Percentiles rank a stretch among this genome's conserved stretches.
These are phyloP conservation scores for Albugo laibachii DNA, from an alignment of 352 stramenopile species.

Conservation along the genomic window DNA sequence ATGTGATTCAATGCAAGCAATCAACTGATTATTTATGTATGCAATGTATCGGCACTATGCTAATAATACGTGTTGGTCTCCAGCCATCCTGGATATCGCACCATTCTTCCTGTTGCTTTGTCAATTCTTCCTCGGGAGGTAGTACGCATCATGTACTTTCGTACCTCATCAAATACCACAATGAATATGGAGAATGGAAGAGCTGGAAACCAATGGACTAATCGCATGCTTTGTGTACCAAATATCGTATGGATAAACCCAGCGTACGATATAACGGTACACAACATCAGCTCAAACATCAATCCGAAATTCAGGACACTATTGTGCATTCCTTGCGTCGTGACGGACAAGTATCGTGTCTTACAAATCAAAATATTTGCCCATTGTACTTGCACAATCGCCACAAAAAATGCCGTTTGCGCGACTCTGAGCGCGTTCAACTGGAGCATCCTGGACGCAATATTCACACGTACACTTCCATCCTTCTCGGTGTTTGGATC, in stretches of 20 bases:
- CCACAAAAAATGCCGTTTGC: slow-evolving; percentile 76
- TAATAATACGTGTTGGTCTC: slow-evolving; percentile 84
- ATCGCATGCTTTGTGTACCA: slow-evolving; percentile 62
- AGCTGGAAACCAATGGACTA: slow-evolving; percentile 81
- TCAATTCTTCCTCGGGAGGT: slow-evolving; percentile 56
- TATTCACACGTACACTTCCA: slow-evolving; percentile 36
- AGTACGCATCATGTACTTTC: slow-evolving; percentile 81
- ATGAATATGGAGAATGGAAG: slow-evolving; percentile 82
- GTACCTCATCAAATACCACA: slow-evolving; percentile 75
- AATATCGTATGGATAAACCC: slow-evolving; percentile 71
- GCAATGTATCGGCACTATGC: not conserved
- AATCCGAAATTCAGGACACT: slow-evolving; percentile 85
- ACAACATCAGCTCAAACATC: slow-evolving; percentile 84
- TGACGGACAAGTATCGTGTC: slow-evolving; percentile 81
- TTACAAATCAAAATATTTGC: slow-evolving; percentile 86
- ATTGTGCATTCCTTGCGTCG: slow-evolving; percentile 84
- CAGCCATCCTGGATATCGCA: slow-evolving; percentile 72
- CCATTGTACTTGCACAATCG: slow-evolving; percentile 79
- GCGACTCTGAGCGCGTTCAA: slow-evolving; percentile 60
- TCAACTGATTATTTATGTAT: too few relatives aligned
- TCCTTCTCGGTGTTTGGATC: not conserved
- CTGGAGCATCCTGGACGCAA: slow-evolving; percentile 77
- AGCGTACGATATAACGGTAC: slow-evolving; percentile 64
- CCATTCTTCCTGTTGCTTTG: slow-evolving; percentile 59
- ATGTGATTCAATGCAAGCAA: too few relatives aligned